Base-by-base conservation (phyloP, 2,329 filamentous ascomycete species). In the Neodidymelliopsis sp. region DNA sequence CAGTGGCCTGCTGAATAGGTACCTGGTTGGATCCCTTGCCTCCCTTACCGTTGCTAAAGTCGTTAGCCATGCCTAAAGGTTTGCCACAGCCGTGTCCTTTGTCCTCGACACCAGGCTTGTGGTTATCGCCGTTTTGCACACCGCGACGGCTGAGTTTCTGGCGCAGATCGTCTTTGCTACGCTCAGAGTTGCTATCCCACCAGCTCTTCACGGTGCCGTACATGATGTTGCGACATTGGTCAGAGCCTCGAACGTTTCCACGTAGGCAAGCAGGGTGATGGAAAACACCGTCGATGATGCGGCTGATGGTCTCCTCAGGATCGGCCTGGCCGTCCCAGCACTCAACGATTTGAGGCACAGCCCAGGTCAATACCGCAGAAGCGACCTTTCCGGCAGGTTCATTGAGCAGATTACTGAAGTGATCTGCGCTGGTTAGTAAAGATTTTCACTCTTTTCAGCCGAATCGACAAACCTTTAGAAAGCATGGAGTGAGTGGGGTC, bases 401-500 rank as follows among this genome's bases (percentile, higher is more conserved):
- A 70, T 97, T 97, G 51, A 97, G 81, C 23, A 88, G 79, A 67
- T 95, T 95, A 56, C 88, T 89, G 73, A 97, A 97, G 74, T 97
- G 92, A 65, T 97, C 92, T n/a, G n/a, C n/a, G n/a, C n/a, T n/a
- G n/a, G n/a, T n/a, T n/a, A n/a, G n/a, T n/a, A n/a, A n/a, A n/a
- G n/a, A n/a, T n/a, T n/a, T n/a, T n/a, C n/a, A n/a, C n/a, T n/a
- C n/a, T n/a, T n/a, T n/a, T n/a, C n/a, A n/a, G n/a, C n/a, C n/a
- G n/a, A n/a, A n/a, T n/a, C n/a, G n/a, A n/a, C n/a, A n/a, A n/a
- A n/a, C n/a, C n/a, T 77, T 97, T 97, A 50, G 91, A 91, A 41
- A 97, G 79, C 92, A 96, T 96, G 15, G 90, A 95, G 77, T 97
- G 92, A 1, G 92, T 97, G 0, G 92, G 93, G 66, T 97, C 88